Percentiles rank a stretch among this genome's conserved stretches.
Conservation (phyloP, 2,329 filamentous ascomycete genomes). For the Monosporascus sp. region DNA sequence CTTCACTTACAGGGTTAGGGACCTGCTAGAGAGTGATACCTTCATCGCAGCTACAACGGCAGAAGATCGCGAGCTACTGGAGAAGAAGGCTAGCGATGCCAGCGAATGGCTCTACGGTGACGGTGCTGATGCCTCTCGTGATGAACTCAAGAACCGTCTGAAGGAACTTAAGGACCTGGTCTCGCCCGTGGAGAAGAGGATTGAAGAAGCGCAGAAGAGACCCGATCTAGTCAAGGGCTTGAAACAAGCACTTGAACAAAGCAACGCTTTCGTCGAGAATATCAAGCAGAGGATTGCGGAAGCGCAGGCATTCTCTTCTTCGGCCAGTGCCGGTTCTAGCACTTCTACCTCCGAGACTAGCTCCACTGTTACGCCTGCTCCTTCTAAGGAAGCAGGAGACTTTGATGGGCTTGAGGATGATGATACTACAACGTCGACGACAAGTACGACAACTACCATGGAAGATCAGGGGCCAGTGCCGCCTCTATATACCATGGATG, state of each 20-base stretch:
- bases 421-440: slow-evolving; percentile 28
- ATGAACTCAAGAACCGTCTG: slow-evolving; percentile 70
- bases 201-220: slow-evolving; percentile 64
- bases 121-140: slow-evolving; percentile 67
- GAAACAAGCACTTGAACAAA: slow-evolving; percentile 64
- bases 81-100: slow-evolving; percentile 60
- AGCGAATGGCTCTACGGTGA: slow-evolving; percentile 92
- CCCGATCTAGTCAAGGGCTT: slow-evolving; percentile 64
- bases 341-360: slow-evolving; percentile 33
- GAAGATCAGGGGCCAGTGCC: slow-evolving; percentile 51
- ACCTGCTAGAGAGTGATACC: slow-evolving; percentile 70
- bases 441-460: slow-evolving; percentile 34
- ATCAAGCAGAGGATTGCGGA: slow-evolving; percentile 67
- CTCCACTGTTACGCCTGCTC: slow-evolving; percentile 40
- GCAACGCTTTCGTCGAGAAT: slow-evolving; percentile 62
- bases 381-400: slow-evolving; percentile 41
- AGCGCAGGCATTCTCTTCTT: slow-evolving; percentile 57
- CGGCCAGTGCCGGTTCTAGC: slow-evolving; percentile 41
- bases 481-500: slow-evolving; percentile 65
- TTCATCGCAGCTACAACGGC: slow-evolving; percentile 70
- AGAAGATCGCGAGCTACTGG: slow-evolving; percentile 60
- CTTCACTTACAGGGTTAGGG: slow-evolving; percentile 83
- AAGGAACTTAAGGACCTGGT: slow-evolving; percentile 74
- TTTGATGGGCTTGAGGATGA: slow-evolving; percentile 80
- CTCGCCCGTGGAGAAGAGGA: slow-evolving; percentile 68